Evolutionary conservation across 2,329 filamentous ascomycete genomes (phyloP).

Genomic region (Cercospora citrullina): DNA sequence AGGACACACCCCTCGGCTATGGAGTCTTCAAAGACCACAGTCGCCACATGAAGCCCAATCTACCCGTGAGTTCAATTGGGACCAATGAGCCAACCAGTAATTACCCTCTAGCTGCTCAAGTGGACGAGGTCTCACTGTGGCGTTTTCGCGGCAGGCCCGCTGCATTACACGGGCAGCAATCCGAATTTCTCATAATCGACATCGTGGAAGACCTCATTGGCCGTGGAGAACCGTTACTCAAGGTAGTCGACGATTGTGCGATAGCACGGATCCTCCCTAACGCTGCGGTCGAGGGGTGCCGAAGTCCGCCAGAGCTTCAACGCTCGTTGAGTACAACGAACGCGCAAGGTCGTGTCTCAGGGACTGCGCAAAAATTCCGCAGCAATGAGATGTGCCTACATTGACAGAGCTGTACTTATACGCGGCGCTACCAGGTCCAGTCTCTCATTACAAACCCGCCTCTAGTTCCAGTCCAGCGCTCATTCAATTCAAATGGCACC

Average conservation of each 20-base stretch:
- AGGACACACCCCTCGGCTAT: neutral
- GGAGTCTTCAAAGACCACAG: neutral
- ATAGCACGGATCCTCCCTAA: neutral
- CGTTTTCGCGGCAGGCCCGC: neutral
- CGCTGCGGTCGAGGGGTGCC: neutral
- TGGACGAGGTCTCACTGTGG: neutral
- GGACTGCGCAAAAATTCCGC: neutral
- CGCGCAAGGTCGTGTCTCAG: neutral
- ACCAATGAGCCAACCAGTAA: neutral
- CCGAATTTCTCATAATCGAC: neutral
- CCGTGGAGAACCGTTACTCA: neutral
- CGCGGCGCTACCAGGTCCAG: neutral
- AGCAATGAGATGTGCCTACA: neutral
- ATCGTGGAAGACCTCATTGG: neutral
- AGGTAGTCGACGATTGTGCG: neutral
- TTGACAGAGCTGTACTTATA: neutral
- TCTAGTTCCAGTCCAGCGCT: neutral
- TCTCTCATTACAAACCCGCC: neutral
- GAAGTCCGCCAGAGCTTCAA: neutral
- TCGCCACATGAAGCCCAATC: neutral
- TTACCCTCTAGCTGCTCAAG: neutral
- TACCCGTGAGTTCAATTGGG: neutral
- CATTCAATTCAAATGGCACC: constrained; percentile 19
- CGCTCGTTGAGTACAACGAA: neutral
- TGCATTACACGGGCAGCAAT: neutral